These are phyloP conservation scores for Breviolum minutum DNA, from an alignment of 73 alveolate species.

Conservation along the genomic window DNA sequence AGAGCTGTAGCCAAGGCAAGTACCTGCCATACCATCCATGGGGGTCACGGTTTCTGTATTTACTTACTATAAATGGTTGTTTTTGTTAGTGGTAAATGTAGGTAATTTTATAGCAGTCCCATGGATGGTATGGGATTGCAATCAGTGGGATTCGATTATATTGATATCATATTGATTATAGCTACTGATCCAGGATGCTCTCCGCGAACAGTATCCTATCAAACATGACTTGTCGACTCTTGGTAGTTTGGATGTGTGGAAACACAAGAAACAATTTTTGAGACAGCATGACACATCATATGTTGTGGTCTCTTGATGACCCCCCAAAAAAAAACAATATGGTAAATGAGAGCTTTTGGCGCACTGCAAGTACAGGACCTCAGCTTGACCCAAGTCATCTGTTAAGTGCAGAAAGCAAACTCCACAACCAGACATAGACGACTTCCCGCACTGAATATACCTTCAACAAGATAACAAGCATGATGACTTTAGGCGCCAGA, in stretches of 20 bases:
- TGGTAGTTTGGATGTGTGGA: not conserved
- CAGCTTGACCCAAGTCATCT: not conserved
- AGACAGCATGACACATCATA: not conserved
- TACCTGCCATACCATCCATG: not conserved
- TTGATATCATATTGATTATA: no score
- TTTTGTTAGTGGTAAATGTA: not conserved
- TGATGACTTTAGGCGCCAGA: not conserved
- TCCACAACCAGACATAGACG: not conserved
- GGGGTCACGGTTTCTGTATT: not conserved
- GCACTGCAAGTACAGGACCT: conserved; percentile 14
- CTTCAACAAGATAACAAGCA: not conserved
- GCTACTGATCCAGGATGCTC: no score
- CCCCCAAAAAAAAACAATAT: not conserved
- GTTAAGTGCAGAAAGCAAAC: not conserved
- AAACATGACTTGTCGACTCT: not conserved
- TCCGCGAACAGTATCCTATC: not conserved
- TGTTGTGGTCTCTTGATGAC: no score
- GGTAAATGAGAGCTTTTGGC: not conserved
- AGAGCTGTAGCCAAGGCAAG: not conserved
- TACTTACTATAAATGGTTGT: not conserved
- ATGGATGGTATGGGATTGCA: not conserved
- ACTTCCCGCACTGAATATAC: not conserved
- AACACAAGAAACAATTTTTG: not conserved
- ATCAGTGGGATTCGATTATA: no score
- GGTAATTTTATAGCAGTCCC: not conserved